Conservation (phyloP, 1,284 basidiomycete genomes). For the Meira nashicola region DNA sequence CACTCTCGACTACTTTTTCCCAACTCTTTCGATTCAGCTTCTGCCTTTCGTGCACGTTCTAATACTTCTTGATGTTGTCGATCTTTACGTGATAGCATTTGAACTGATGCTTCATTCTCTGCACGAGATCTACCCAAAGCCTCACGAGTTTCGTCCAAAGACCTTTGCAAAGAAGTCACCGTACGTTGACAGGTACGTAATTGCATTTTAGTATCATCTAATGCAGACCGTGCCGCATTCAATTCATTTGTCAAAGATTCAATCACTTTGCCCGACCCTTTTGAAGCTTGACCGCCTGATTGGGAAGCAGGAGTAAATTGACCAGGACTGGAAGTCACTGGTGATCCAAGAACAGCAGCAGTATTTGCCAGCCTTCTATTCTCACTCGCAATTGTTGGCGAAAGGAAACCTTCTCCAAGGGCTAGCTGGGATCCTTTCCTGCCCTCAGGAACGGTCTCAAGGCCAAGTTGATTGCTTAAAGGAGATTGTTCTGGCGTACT, state of each 20-base stretch:
- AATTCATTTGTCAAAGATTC: slow-evolving; percentile 31
- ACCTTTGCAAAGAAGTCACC: slow-evolving; percentile 67
- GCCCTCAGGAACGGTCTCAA: slow-evolving; percentile 3
- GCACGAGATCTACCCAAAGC: slow-evolving; percentile 70
- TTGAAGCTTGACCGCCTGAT: neutral
- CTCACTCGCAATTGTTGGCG: slow-evolving; percentile 20
- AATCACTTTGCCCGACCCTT: slow-evolving; percentile 24
- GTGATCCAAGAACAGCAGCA: neutral
- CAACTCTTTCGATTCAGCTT: slow-evolving; percentile 43
- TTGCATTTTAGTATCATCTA: slow-evolving; percentile 76
- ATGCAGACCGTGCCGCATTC: slow-evolving; percentile 44
- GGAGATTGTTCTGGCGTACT: neutral
- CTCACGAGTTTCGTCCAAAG: slow-evolving; percentile 79
- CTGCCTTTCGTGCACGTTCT: slow-evolving; percentile 47
- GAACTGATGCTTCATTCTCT: slow-evolving; percentile 78
- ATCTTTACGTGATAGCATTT: slow-evolving; percentile 78
- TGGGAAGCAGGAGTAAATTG: neutral
- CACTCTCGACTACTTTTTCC: slow-evolving; percentile 39
- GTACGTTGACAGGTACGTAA: slow-evolving; percentile 70
- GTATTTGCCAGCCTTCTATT: slow-evolving; percentile 11
- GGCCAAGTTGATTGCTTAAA: slow-evolving; percentile 1
- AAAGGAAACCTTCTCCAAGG: slow-evolving; percentile 2
- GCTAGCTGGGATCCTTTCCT: neutral
- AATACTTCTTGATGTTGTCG: slow-evolving; percentile 67
- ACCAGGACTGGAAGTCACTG: neutral